Conservation (phyloP, 2,329 filamentous ascomycete genomes). For the Aureobasidium sp. region DNA sequence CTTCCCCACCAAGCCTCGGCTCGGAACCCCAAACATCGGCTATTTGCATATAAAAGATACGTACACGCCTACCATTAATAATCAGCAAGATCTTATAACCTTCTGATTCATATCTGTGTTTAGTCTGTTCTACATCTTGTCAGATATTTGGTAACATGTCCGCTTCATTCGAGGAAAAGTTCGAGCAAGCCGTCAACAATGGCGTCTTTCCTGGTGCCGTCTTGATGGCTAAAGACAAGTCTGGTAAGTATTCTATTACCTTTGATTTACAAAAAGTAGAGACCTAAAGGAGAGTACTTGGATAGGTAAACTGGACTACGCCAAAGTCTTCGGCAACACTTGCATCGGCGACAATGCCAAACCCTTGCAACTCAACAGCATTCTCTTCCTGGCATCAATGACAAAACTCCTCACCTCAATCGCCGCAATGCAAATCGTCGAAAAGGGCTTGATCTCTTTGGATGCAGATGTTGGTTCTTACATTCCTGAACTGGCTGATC, state of each 20-base stretch:
- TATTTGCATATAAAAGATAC: no score
- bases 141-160: no score
- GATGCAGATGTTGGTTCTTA: slow-evolving; percentile 40
- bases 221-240: slow-evolving; percentile 1
- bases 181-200: no score
- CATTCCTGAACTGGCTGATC: slow-evolving; percentile 43
- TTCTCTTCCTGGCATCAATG: slow-evolving; percentile 28
- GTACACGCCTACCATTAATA: no score
- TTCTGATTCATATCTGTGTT: no score
- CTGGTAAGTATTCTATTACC: slow-evolving; percentile 18
- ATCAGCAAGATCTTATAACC: no score
- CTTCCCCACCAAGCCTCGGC: no score
- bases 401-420: slow-evolving; percentile 46
- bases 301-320: slow-evolving; percentile 26
- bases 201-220: no score
- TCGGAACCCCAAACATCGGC: no score
- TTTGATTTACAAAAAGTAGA: not conserved
- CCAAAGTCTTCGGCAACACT: slow-evolving; percentile 24
- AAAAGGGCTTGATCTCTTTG: slow-evolving; percentile 43
- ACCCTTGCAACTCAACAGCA: slow-evolving; percentile 25
- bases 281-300: not conserved
- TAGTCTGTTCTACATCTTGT: no score
- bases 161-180: no score
- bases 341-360: slow-evolving; percentile 18
- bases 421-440: slow-evolving; percentile 49